Percentiles rank a stretch among this genome's conserved stretches.
Conservation (phyloP, 805 yeast genomes). For the Kazachstania psychrophila region DNA sequence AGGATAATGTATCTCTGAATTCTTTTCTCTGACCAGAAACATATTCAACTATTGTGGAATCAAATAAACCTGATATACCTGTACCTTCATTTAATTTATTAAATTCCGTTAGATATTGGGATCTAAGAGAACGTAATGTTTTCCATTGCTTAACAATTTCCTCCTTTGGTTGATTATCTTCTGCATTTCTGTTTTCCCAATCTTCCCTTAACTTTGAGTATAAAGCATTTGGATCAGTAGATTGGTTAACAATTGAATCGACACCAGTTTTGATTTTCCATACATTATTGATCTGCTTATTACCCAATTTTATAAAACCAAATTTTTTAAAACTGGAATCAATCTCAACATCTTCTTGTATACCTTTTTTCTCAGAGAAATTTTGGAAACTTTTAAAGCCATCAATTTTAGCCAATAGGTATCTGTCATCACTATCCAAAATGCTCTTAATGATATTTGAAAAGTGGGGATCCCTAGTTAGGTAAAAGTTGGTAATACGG, state of each 20-base stretch:
- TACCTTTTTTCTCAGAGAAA: conserved; percentile 4
- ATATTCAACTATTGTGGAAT: conserved; percentile 15
- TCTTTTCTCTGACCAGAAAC: conserved; percentile 8
- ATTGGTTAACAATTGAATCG: conserved; percentile 21
- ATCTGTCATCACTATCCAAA: conserved; percentile 10
- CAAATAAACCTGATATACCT: conserved; percentile 35
- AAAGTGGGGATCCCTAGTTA: conserved; percentile 18
- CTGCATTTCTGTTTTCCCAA: conserved; percentile 7
- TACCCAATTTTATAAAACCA: conserved; percentile 27
- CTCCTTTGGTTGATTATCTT: conserved; percentile 6
- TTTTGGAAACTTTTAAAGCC: conserved; percentile 19
- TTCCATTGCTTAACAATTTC: conserved; percentile 34
- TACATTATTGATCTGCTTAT: conserved; percentile 23
- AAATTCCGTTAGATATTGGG: conserved; percentile 31
- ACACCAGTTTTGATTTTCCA: conserved; percentile 38
- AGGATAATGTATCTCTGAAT: conserved; percentile 7
- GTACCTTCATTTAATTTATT: conserved; percentile 28
- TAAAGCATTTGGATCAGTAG: conserved; percentile 17
- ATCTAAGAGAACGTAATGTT: conserved; percentile 34
- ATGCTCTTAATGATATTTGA: conserved; percentile 8
- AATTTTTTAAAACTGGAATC: conserved; percentile 23
- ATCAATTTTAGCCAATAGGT: conserved; percentile 16
- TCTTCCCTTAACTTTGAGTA: conserved; percentile 12
- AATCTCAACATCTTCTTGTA: not conserved
- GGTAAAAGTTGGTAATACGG: conserved; percentile 18